Evolutionary conservation across 1,139 yeast genomes (phyloP), one percentile per base, ranked within the genome.

Genomic region (Suhomyces atakaporum): DNA sequence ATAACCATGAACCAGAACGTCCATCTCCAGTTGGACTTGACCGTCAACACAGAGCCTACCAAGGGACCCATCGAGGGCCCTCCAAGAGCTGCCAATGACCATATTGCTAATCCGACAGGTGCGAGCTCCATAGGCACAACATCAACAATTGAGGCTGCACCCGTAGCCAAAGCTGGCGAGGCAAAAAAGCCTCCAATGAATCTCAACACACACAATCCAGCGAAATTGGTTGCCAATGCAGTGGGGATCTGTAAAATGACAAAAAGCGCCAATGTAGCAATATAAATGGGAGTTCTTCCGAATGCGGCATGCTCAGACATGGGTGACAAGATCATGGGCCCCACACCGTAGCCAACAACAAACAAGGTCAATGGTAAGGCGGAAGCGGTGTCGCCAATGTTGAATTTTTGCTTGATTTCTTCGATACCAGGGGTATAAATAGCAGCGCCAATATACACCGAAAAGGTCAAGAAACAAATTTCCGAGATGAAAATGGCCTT

Each of bases 381-480:
- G 36, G 69, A 69, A 25, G 54, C 47, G 2, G 52, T 50, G 25
- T 49, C 45, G 25, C 47, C 36, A 7, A 73, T 46, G 5, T 60
- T 38, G 27, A 54, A 69, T 47, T 58, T 50, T 15, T 34, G 54
- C 56, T 47, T 56, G 19, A 67, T 53, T 23, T 58, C 49, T 5
- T 54, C 55, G 16, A 63, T 41, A 12, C 81, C 82, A 0, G 86
- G 84, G 1, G 84, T 73, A 47, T 75, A 78, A 16, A 79, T 73
- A 1, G 85, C 79, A 1, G 84, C 69, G 5, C 79, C 83, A 70
- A 78, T 75, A 48, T 81, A 81, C 3, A 78, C 79, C 4, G 75
- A 63, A 4, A 68, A 56, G 2, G 84, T 77, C 38, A 80, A 60
- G 25, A 75, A 38, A 31, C 70, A 64, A 20, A 76, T 61, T 39